These are phyloP conservation scores for Ustilago hordei DNA, from an alignment of 1,284 basidiomycete genomes.

Conservation along the genomic window DNA sequence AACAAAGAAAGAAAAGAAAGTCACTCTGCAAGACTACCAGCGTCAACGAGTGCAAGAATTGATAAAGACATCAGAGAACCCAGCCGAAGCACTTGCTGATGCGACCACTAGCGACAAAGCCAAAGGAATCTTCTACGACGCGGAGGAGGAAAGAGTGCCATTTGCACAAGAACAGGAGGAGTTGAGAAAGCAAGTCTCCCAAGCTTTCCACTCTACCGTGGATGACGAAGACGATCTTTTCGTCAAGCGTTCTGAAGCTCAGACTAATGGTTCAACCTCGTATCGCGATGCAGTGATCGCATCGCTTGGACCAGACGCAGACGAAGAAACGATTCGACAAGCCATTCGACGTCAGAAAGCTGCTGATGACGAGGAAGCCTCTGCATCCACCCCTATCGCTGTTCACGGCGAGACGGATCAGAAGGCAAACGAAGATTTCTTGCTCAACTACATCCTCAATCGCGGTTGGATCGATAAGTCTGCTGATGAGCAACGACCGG, in stretches of 20 bases:
- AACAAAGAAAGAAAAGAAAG: conserved; percentile 54
- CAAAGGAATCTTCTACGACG: conserved; percentile 69
- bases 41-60: conserved; percentile 63
- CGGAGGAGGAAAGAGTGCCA: conserved; percentile 75
- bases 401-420: conserved; percentile 63
- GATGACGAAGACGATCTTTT: conserved; percentile 73
- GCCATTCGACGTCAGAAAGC: conserved; percentile 44
- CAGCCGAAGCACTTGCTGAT: conserved; percentile 65
- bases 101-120: conserved; percentile 51
- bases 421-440: conserved; percentile 80
- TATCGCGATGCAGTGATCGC: conserved; percentile 83
- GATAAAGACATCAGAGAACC: conserved; percentile 60
- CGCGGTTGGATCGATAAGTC: conserved; percentile 67
- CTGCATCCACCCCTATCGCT: conserved; percentile 25
- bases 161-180: conserved; percentile 82
- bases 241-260: conserved; percentile 80
- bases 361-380: conserved; percentile 32
- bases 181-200: conserved; percentile 84
- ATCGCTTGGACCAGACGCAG: conserved; percentile 81
- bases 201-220: conserved; percentile 77
- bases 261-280: conserved; percentile 79
- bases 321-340: conserved; percentile 69
- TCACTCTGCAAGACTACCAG: conserved; percentile 68
- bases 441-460: conserved; percentile 74
- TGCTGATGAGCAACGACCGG: conserved; percentile 30